Base-by-base conservation (phyloP, 2,329 filamentous ascomycete species). In the Talaromyces atroroseus region DNA sequence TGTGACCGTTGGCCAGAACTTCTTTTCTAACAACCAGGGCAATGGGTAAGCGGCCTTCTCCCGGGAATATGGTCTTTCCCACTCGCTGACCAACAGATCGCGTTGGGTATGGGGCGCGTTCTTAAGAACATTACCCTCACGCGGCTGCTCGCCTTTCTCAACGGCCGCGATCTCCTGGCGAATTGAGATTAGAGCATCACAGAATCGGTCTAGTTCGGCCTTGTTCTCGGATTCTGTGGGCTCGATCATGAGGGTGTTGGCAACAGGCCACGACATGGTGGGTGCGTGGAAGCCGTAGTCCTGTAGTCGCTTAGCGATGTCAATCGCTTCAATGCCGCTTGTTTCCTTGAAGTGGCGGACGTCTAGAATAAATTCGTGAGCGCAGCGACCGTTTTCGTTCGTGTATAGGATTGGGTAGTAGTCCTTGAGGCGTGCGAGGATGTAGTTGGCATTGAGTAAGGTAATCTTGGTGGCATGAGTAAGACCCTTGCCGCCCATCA, bases 261-360 rank as follows among this genome's bases (percentile, higher is more conserved):
- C 83, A 2, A 97, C 91, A 1, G 92, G 92, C 89, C 90, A 96
- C 70, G 86, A 91, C 92, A 97, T 96, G 53, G 92, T 97, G 0
- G 92, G 92, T 1, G 92, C 89, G 74, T 97, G 92, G 83, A 97
- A 97, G 44, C 92, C 92, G 70, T 95, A 97, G 71, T 97, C 92
- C 74, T 96, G 92, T 20, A 97, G 84, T 61, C 92, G 89, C 81
- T 97, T 97, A 67, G 92, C 92, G 62, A 97, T 88, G 68, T 97
- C 92, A 64, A 96, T 94, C 29, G 88, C 92, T 75, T 96, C 92
- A 64, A 97, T 78, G 24, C 90, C 90, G 6, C 88, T 84, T 0
- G 85, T 84, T 54, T 92, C 87, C 69, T 90, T 89, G 80, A 96
- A 96, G 23, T 84, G 82, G 21, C 92, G 88, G 5, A 86, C 83